Percentiles rank a stretch among this genome's conserved stretches.
Evolutionary conservation across 2,329 filamentous ascomycete genomes (phyloP).

Genomic region (Curvularia sp.): DNA sequence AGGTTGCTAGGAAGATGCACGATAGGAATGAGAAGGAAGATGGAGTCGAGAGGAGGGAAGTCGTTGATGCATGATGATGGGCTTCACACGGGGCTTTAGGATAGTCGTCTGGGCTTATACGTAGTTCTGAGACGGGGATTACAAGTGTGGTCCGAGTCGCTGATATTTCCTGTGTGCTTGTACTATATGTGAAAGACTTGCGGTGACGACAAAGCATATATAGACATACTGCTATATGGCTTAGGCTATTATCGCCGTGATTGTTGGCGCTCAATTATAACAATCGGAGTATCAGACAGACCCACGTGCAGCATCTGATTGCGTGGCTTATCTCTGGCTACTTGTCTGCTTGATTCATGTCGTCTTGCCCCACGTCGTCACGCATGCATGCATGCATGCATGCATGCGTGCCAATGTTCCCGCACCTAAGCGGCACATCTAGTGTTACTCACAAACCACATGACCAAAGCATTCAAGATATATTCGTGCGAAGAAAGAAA

Average conservation of each 20-base stretch:
- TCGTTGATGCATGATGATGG: conserved; percentile 17
- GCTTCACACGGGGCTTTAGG: background rate
- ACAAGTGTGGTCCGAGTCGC: background rate
- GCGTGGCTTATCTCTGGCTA: background rate
- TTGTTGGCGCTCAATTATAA: background rate
- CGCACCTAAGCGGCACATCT: background rate
- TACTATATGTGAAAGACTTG: background rate
- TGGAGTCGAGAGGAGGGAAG: conserved; percentile 23
- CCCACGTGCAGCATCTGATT: background rate
- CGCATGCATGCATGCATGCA: background rate
- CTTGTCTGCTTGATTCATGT: background rate
- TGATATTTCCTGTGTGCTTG: background rate
- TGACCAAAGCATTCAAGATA: background rate
- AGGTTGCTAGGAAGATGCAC: conserved; percentile 57
- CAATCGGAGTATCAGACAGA: background rate
- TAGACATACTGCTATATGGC: background rate
- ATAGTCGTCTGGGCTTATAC: background rate
- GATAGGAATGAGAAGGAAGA: conserved; percentile 22
- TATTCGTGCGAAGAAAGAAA: background rate
- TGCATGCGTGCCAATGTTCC: background rate
- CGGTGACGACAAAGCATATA: background rate
- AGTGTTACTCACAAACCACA: background rate
- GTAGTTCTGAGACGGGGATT: background rate
- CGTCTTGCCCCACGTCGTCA: background rate
- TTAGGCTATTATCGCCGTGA: background rate